These are phyloP conservation scores for Lentinula edodes DNA, from an alignment of 768 basidiomycete species.

Conservation along the genomic window DNA sequence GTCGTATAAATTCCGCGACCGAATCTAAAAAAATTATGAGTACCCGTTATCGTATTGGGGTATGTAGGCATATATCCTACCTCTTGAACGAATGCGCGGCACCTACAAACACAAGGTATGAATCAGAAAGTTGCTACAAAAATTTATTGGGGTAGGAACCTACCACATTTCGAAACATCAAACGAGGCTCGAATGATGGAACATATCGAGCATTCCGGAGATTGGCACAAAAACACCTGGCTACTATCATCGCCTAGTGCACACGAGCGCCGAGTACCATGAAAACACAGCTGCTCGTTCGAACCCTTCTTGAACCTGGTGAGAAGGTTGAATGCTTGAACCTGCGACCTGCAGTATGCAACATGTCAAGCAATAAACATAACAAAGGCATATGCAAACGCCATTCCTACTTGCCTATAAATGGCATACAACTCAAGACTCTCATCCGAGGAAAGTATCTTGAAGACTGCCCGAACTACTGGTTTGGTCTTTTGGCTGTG, in stretches of 20 bases:
- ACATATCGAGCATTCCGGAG: conserved; percentile 50
- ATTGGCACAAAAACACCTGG: conserved; percentile 41
- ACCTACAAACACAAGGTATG: neutral
- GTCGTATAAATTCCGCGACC: conserved; percentile 69
- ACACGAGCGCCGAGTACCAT: conserved; percentile 61
- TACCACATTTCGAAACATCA: conserved; percentile 56
- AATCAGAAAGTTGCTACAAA: neutral
- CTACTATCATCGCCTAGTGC: conserved; percentile 46
- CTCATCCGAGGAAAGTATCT: conserved; percentile 40
- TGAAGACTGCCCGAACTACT: conserved; percentile 43
- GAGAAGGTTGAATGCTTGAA: conserved; percentile 6
- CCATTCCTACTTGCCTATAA: conserved; percentile 33
- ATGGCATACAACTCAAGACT: conserved; percentile 37
- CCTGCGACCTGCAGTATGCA: neutral
- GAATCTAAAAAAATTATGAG: conserved; percentile 34
- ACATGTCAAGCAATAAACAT: neutral
- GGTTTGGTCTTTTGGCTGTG: conserved; percentile 50
- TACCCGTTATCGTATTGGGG: neutral
- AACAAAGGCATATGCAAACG: neutral
- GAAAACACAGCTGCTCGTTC: conserved; percentile 59
- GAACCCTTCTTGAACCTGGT: conserved; percentile 15
- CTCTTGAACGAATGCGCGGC: conserved; percentile 1
- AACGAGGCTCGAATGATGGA: conserved; percentile 54
- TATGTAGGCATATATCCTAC: neutral
- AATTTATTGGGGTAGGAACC: neutral